Percentiles rank a stretch among this genome's conserved stretches.
phyloP scores from a whole-genome alignment of 129 eudicot genomes.

The Deinandra increscens region DNA sequence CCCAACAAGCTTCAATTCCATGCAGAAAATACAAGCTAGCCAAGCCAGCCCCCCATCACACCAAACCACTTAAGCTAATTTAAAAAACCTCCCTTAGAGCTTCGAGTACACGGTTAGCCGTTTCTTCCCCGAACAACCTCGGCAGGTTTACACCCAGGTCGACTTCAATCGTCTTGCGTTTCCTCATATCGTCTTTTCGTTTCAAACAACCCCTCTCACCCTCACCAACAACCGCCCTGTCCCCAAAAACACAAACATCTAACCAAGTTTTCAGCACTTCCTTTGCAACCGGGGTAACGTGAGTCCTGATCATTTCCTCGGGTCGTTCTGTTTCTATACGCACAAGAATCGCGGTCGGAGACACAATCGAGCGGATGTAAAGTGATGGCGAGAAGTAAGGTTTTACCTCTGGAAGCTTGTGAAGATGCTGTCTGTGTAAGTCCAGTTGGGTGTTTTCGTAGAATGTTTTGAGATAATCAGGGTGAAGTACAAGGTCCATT shows the following conservation, averaged over 20 bases:
- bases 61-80: background rate
- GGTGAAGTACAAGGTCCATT: conserved; percentile 68
- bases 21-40: background rate
- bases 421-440: conserved; percentile 54
- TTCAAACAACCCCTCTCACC: conserved; percentile 46
- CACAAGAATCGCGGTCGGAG: conserved; percentile 72
- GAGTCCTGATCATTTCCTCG: conserved; percentile 62
- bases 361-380: conserved; percentile 57
- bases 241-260: conserved; percentile 54
- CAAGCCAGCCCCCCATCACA: no score
- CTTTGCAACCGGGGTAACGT: conserved; percentile 49
- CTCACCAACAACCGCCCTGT: conserved; percentile 44
- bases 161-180: conserved; percentile 68
- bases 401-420: conserved; percentile 56
- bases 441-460: conserved; percentile 79
- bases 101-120: conserved; percentile 54
- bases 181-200: conserved; percentile 58
- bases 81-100: conserved; percentile 43
- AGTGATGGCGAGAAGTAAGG: conserved; percentile 72
- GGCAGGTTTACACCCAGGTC: conserved; percentile 79
- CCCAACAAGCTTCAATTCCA: no score
- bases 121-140: conserved; percentile 80
- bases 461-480: conserved; percentile 75
- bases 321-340: conserved; percentile 47
- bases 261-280: conserved; percentile 66